A percentile compares a stretch with the other conserved stretches of the same genome.
Conservation (phyloP, 129 eudicot genomes). For the Pittosporum tobira region DNA sequence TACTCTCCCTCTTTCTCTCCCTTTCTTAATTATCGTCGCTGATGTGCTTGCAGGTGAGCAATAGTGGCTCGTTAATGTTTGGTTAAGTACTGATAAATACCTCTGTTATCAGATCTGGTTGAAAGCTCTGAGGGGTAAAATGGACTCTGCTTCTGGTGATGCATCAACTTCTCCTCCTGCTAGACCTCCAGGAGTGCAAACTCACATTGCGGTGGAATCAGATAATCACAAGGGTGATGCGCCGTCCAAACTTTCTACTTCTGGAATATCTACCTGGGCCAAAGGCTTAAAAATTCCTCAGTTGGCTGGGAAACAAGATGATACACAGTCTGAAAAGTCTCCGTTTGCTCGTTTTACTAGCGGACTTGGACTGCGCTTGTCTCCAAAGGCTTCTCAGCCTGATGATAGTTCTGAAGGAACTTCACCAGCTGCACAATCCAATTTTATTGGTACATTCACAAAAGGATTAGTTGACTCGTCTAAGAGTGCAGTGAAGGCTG, state of each 20-base stretch:
- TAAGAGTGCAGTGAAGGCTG: slow-evolving; percentile 91
- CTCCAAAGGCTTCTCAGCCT: slow-evolving; percentile 55
- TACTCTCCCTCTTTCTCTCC: slow-evolving; percentile 2
- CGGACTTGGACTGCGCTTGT: slow-evolving; percentile 54
- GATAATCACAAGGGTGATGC: slow-evolving; percentile 31
- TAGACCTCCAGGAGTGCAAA: slow-evolving; percentile 26
- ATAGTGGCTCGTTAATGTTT: slow-evolving; percentile 8
- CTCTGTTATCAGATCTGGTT: slow-evolving; percentile 9
- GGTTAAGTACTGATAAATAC: slow-evolving; percentile 2
- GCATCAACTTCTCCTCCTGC: slow-evolving; percentile 23
- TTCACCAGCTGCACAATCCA: slow-evolving; percentile 48
- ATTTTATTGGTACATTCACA: slow-evolving; percentile 72
- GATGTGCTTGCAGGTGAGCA: slow-evolving; percentile 10
- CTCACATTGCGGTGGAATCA: slow-evolving; percentile 25
- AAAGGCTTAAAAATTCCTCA: slow-evolving; percentile 66
- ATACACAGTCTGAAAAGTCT: slow-evolving; percentile 52
- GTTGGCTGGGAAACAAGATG: slow-evolving; percentile 44
- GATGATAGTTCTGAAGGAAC: slow-evolving; percentile 50
- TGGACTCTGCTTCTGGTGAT: slow-evolving; percentile 48
- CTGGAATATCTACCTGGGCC: slow-evolving; percentile 82
- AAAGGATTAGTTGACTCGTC: slow-evolving; percentile 90
- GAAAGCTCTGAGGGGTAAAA: slow-evolving; percentile 27
- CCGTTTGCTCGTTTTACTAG: slow-evolving; percentile 66
- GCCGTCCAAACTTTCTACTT: slow-evolving; percentile 47
- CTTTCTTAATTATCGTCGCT: slow-evolving; percentile 7